Base-by-base conservation (phyloP, 2,329 filamentous ascomycete species). In the Clonostachys sp. region DNA sequence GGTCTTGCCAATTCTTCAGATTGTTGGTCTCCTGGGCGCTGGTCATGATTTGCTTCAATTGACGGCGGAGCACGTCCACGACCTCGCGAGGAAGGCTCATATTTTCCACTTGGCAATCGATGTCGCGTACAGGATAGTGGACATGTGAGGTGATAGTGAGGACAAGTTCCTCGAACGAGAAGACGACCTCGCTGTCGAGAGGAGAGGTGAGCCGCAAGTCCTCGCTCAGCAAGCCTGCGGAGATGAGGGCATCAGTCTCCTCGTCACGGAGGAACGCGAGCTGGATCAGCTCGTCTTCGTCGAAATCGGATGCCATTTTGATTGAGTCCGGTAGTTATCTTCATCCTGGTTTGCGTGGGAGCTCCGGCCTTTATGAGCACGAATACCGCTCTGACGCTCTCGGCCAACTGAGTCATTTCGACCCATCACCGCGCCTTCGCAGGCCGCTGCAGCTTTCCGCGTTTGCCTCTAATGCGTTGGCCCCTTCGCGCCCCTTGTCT, bases 191-290 rank as follows among this genome's bases (percentile, higher is more conserved):
- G 5, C 35, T 17, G 14, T 59, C 49, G 3, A 61, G 44, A 1
- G 57, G 56, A 2, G 51, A 45, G 24, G 45, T 48, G 38, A 59
- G 51, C 30, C 51, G 48, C 13, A 49, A 44, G 10, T 57, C 52
- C 12, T 54, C 45, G 41, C 41, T 44, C 30, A 61, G 40, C 14
- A 61, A 46, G 9, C 54, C 54, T 18, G 49, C 51, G 9, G 51
- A 45, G 12, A 61, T 55, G 20, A 63, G 53, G 18, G 51, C 49
- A 40, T 63, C 59, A 6, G 53, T 53, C 38, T 62, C 61, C 16
- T 61, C 56, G 45, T 61, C 56, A 12, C 57, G 56, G 14, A 61
- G 48, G 12, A 61, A 50, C 12, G 55, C 53, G 34, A 61, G 50
- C 48, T 61, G 53, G 46, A 57, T 41, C 20, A 57, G 52, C 17